Evolutionary conservation across 2,329 filamentous ascomycete species (phyloP).

Genomic region (Cercospora zeae-maydis): DNA sequence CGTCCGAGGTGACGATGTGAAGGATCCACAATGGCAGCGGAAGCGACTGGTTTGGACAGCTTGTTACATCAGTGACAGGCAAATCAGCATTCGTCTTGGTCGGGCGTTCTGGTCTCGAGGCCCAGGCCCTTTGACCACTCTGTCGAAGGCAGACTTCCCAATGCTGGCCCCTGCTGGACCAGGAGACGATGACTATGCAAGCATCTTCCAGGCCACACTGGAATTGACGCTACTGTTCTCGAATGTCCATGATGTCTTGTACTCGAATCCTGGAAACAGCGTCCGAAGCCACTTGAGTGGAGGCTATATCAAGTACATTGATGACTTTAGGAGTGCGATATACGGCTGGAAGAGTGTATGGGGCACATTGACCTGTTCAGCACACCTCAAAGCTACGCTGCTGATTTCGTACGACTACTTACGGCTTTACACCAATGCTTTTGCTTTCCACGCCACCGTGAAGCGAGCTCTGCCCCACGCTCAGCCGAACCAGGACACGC

Average conservation of each 20-base stretch:
- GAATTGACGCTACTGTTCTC: slow-evolving; percentile 70
- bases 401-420: slow-evolving; percentile 70
- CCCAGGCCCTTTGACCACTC: slow-evolving; percentile 62
- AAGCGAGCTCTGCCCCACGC: slow-evolving; percentile 42
- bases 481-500: slow-evolving; percentile 23
- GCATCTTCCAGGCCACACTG: slow-evolving; percentile 67
- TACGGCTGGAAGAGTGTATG: slow-evolving; percentile 68
- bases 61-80: slow-evolving; percentile 64
- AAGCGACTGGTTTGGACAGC: slow-evolving; percentile 66
- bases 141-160: slow-evolving; percentile 65
- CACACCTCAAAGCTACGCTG: slow-evolving; percentile 63
- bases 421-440: slow-evolving; percentile 69
- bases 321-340: slow-evolving; percentile 67
- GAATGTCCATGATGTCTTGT: slow-evolving; percentile 70
- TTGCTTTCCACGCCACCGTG: slow-evolving; percentile 69
- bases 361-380: slow-evolving; percentile 63
- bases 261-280: slow-evolving; percentile 66
- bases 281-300: slow-evolving; percentile 68
- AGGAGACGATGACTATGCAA: slow-evolving; percentile 63
- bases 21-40: slow-evolving; percentile 58
- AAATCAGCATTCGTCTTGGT: slow-evolving; percentile 68
- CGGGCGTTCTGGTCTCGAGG: slow-evolving; percentile 72
- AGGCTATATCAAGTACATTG: slow-evolving; percentile 71
- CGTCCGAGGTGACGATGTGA: slow-evolving; percentile 54
- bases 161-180: slow-evolving; percentile 57